These are phyloP conservation scores for Melampsora larici-populina DNA, from an alignment of 1,284 basidiomycete species.

Conservation along the genomic window DNA sequence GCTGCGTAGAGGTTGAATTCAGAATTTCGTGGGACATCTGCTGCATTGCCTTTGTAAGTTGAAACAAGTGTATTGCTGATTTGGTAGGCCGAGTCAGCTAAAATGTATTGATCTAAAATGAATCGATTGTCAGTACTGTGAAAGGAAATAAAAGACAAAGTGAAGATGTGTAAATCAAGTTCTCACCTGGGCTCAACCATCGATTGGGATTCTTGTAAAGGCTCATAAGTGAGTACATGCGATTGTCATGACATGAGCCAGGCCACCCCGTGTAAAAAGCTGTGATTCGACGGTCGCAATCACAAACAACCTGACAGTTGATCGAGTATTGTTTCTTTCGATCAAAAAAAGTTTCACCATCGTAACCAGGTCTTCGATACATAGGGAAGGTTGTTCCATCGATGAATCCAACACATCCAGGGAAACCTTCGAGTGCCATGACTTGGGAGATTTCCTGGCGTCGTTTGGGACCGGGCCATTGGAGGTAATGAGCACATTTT, in stretches of 20 bases:
- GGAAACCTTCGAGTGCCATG: constrained; percentile 1
- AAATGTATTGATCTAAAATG: constrained; percentile 14
- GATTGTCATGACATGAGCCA: constrained; percentile 4
- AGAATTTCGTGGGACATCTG: background rate
- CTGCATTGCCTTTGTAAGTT: background rate
- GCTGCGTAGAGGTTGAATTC: constrained; percentile 18
- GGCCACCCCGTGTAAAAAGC: constrained; percentile 29
- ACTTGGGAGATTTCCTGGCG: background rate
- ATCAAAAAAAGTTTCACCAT: constrained; percentile 16
- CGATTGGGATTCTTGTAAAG: background rate
- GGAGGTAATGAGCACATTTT: background rate
- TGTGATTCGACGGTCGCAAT: too few species aligned
- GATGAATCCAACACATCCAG: too few species aligned
- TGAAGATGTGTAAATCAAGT: background rate
- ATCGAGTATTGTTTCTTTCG: constrained; percentile 11
- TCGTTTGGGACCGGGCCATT: constrained; percentile 1
- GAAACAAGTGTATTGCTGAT: background rate
- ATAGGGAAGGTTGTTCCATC: background rate
- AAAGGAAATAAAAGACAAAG: background rate
- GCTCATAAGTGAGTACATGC: background rate
- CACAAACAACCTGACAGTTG: constrained; percentile 6
- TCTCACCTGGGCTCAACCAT: background rate
- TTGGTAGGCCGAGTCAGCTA: constrained; percentile 10
- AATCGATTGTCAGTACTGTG: background rate
- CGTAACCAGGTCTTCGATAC: background rate